Percentiles rank a stretch among this genome's conserved stretches.
Conservation (phyloP, 169 alveolate genomes). For the Babesia bigemina region DNA sequence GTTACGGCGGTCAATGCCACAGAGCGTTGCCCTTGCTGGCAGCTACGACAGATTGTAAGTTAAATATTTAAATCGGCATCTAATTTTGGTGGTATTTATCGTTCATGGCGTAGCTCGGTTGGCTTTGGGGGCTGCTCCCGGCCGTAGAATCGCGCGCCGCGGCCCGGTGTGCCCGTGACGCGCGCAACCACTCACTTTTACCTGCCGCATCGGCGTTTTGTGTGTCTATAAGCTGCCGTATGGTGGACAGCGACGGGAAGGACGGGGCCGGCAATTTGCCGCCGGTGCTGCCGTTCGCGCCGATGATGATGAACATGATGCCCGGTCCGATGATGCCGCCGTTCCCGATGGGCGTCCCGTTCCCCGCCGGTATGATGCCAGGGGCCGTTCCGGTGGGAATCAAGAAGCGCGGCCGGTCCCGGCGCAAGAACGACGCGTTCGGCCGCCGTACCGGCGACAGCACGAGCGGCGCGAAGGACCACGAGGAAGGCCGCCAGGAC, state of each 20-base stretch:
- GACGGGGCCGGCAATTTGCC: slow-evolving; percentile 10
- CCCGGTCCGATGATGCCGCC: slow-evolving; percentile 23
- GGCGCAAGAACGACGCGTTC: slow-evolving; percentile 14
- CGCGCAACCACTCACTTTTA: no score
- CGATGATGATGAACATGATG: slow-evolving; percentile 39
- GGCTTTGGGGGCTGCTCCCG: neutral
- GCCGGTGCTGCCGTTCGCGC: slow-evolving; percentile 19
- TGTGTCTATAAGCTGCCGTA: neutral
- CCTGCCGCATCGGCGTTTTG: no score
- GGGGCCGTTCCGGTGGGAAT: neutral
- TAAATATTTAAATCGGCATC: neutral
- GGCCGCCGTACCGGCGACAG: slow-evolving; percentile 5
- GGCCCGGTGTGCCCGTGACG: neutral
- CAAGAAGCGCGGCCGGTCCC: slow-evolving; percentile 17
- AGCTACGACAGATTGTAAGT: neutral
- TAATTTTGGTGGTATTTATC: neutral
- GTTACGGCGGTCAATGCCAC: neutral
- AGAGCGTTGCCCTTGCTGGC: neutral
- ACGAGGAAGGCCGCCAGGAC: neutral
- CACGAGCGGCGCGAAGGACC: neutral
- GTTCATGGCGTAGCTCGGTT: neutral
- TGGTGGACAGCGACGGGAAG: slow-evolving; percentile 10
- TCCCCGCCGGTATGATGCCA: slow-evolving; percentile 12
- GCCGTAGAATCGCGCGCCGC: neutral
- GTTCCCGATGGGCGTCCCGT: slow-evolving; percentile 23